Evolutionary conservation across 2,329 filamentous ascomycete genomes (phyloP), one percentile per base, ranked within the genome.

Genomic region (Erysiphe neolycopersici): DNA sequence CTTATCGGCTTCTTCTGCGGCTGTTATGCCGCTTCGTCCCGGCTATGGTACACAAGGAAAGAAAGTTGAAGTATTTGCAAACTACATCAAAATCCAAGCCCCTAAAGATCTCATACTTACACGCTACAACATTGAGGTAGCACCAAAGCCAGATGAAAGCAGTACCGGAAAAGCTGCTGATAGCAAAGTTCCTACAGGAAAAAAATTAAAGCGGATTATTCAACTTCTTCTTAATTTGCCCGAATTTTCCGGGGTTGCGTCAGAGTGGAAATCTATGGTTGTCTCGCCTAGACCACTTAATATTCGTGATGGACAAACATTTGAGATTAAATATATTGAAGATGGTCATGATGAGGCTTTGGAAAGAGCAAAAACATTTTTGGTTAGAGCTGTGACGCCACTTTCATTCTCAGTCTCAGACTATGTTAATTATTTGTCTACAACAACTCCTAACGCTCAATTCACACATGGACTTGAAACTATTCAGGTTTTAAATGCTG

Each of bases 31-130:
- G 12, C n/a, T 38, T 5, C 46, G 48, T 38, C 48, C 48, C 12
- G 46, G 41, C 3, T 50, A 48, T 42, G 47, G 47, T 12, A 45
- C 47, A 12, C 31, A n/a, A 43, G 48, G 48, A 16, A 45, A 43
- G 38, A 40, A 32, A 2, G 41, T 49, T 33, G 45, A 44, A 6
- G 38, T 50, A 14, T 48, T 47, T 46, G 47, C 47, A 11, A 50
- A 50, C 17, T 50, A 49, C n/a, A 49, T 46, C 18, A 41, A 47
- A 36, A 37, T 50, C 26, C n/a, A 18, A 16, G 17, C 44, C 16
- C 17, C 38, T 6, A 46, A 45, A 32, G 42, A 45, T 32, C 42
- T 47, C n/a, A 30, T 45, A 11, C 38, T 50, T 6, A 47, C 46
- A 44, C 45, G 45, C n/a, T 50, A 50, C 41, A 36, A 47, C 26